Conservation (phyloP, 2,329 filamentous ascomycete species). For the Leptographium lundbergii region DNA sequence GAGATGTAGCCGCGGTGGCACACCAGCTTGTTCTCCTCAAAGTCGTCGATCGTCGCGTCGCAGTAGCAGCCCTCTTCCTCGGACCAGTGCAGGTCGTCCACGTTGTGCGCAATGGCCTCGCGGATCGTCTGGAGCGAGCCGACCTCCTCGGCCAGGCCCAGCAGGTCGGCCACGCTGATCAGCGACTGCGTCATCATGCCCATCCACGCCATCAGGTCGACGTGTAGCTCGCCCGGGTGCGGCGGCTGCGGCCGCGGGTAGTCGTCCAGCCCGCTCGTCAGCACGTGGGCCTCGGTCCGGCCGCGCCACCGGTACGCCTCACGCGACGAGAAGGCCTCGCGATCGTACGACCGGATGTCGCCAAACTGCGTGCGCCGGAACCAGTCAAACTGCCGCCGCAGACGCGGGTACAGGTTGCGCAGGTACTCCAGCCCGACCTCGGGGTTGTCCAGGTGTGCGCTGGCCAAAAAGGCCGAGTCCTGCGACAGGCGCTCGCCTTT, state of each 20-base stretch:
- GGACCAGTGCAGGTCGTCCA: constrained; percentile 90
- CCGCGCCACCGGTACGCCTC: constrained; percentile 95
- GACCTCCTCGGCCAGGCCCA: constrained; percentile 61
- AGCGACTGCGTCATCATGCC: constrained; percentile 91
- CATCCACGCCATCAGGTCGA: constrained; percentile 92
- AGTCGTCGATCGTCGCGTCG: constrained; percentile 89
- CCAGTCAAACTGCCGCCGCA: constrained; percentile 87
- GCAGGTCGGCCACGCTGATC: constrained; percentile 60
- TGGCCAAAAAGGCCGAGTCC: constrained; percentile 30
- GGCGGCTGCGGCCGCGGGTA: constrained; percentile 90
- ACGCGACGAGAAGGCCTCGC: constrained; percentile 73
- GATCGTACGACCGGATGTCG: constrained; percentile 83
- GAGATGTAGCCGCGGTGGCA: constrained; percentile 97
- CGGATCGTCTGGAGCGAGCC: constrained; percentile 57
- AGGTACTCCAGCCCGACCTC: constrained; percentile 61
- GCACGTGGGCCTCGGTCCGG: constrained; percentile 70
- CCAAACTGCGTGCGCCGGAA: constrained; percentile 86
- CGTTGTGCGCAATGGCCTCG: constrained; percentile 68
- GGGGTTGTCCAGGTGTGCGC: constrained; percentile 52
- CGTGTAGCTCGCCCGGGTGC: constrained; percentile 88
- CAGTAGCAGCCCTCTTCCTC: constrained; percentile 73
- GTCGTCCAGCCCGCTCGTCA: constrained; percentile 91
- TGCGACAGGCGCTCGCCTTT: background rate
- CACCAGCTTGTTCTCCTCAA: constrained; percentile 77
- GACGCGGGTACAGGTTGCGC: constrained; percentile 66